Conservation (phyloP, 78 protist genomes). For the Chrysochromulina parva region DNA sequence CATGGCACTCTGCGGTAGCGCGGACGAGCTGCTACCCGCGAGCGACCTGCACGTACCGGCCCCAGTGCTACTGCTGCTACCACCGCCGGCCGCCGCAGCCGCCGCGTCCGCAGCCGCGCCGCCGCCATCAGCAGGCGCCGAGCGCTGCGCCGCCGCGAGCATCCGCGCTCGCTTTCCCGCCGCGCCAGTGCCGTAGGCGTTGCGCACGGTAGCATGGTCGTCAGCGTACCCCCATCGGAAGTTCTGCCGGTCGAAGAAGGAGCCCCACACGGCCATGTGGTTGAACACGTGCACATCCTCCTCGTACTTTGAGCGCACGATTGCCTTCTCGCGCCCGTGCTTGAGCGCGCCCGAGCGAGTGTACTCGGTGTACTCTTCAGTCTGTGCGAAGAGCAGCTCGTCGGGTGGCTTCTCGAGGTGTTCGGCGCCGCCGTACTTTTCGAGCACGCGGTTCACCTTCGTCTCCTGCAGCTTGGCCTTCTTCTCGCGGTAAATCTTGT, state of each 20-base stretch:
- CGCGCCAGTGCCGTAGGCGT: constrained; percentile 87
- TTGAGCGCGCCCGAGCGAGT: constrained; percentile 68
- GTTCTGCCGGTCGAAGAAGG: constrained; percentile 79
- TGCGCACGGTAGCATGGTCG: constrained; percentile 70
- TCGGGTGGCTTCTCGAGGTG: constrained; percentile 52
- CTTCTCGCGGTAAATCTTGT: constrained; percentile 38
- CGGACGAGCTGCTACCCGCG: not conserved
- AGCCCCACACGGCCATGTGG: constrained; percentile 95
- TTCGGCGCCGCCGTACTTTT: constrained; percentile 91
- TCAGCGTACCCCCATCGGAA: constrained; percentile 91
- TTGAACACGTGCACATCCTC: constrained; percentile 84
- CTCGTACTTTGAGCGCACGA: constrained; percentile 66
- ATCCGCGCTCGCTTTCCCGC: constrained; percentile 60
- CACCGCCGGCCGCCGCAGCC: too few relatives aligned
- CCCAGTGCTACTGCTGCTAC: too few relatives aligned
- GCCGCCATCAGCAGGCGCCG: not conserved
- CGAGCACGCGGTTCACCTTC: constrained; percentile 31
- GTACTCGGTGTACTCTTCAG: constrained; percentile 92
- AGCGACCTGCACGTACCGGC: not conserved
- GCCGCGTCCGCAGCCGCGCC: not conserved
- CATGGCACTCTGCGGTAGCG: not conserved
- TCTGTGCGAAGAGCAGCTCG: constrained; percentile 75
- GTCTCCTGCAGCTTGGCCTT: not conserved
- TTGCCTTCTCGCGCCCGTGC: constrained; percentile 67
- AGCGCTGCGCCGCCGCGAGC: not conserved